Base-by-base conservation (phyloP, 768 basidiomycete genomes). In the Hygrophorus pudorinus region DNA sequence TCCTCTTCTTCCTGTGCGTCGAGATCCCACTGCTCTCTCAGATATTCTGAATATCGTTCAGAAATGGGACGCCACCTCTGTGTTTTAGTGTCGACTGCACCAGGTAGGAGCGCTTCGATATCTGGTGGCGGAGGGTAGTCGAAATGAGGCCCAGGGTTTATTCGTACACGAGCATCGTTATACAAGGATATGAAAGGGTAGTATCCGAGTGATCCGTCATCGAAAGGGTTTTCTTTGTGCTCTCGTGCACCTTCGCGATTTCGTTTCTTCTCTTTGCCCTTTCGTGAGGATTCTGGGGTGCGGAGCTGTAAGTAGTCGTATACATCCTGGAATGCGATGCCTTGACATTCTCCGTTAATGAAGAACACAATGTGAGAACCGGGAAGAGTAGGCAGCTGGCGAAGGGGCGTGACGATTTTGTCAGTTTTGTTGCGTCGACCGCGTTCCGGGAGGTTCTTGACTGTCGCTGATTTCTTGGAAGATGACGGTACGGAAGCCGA, bases 121-220 rank as follows among this genome's bases (percentile, higher is more conserved):
- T 92, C 82, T 6, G 70, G 62, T 1, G 87, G 87, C 2, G 91
- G 92, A 1, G 85, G 76, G 53, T 73, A 86, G 6, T 76, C 74
- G 54, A 93, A 98, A 48, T 81, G 60, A 0, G 96, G 96, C 0
- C 96, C 96, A 13, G 92, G 78, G 57, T 99, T 97, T 46, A 94
- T 70, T 38, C 61, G 72, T 10, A 92, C 84, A 47, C 78, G 76
- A 0, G 89, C 94, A 48, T 84, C 82, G 55, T 92, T 93, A 68
- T 90, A 99, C 30, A 94, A 69, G 3, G 90, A 94, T 51, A 96
- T 77, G 66, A 97, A 82, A 0, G 94, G 91, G 59, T 91, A 98
- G 63, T 99, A 99, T 1, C 96, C 96, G 5, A 96, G 66, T 14
- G 85, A 81, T 14, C 94, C 96, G 59, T 99, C 96, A 59, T 99